Evolutionary conservation across 768 basidiomycete genomes (phyloP).

Genomic region (Termitomyces sp.): DNA sequence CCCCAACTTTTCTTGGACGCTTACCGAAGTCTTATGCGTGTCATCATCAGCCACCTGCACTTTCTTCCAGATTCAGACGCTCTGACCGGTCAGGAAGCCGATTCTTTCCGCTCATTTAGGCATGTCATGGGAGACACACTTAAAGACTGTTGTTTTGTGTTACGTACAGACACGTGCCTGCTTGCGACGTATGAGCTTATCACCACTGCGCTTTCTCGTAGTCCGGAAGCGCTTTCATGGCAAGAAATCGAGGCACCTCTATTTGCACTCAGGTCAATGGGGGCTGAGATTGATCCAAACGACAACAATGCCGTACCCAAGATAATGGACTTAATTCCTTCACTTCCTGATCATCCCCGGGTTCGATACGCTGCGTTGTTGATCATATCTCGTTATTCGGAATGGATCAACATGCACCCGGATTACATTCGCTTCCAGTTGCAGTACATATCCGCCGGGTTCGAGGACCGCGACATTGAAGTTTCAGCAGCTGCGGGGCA

Average conservation of each 20-base stretch:
- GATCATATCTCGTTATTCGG: constrained; percentile 92
- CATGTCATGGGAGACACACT: constrained; percentile 99
- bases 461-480: constrained; percentile 73
- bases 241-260: constrained; percentile 97
- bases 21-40: constrained; percentile 76
- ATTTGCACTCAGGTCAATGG: constrained; percentile 98
- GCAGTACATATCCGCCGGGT: constrained; percentile 89
- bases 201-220: constrained; percentile 60
- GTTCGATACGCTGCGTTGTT: constrained; percentile 94
- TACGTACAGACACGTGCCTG: constrained; percentile 83
- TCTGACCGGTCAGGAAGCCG: constrained; percentile 78
- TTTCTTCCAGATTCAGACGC: constrained; percentile 72
- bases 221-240: constrained; percentile 64
- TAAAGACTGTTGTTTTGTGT: constrained; percentile 95
- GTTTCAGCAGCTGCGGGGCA: constrained; percentile 93
- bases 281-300: constrained; percentile 79
- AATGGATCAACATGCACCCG: constrained; percentile 92
- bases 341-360: constrained; percentile 81
- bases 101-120: constrained; percentile 90
- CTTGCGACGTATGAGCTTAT: constrained; percentile 78
- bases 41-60: constrained; percentile 86
- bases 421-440: constrained; percentile 81
- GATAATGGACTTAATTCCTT: constrained; percentile 92
- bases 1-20: constrained; percentile 77
- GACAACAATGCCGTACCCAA: constrained; percentile 89